A percentile compares a stretch with the other conserved stretches of the same genome.
These are phyloP conservation scores for Fusarium sp. DNA, from an alignment of 2,329 filamentous ascomycete genomes.

Conservation along the genomic window DNA sequence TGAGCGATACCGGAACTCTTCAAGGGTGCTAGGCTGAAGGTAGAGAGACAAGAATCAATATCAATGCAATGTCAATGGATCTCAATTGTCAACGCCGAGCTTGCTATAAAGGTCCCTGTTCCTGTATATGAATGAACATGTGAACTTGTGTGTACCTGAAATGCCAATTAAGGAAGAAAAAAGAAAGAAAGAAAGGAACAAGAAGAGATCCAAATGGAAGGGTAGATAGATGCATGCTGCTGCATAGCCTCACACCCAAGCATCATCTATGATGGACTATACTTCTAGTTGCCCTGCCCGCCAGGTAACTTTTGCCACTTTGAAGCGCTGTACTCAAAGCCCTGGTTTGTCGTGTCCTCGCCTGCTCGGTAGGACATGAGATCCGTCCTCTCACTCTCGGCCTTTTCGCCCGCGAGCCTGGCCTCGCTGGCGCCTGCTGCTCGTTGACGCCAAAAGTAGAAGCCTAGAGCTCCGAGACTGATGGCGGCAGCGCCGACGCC, in stretches of 20 bases:
- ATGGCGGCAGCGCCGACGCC: conserved; percentile 56
- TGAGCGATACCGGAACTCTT: too few relatives aligned
- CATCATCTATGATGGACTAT: too few relatives aligned
- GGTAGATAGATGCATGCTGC: not conserved
- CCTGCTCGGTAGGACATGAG: conserved; percentile 57
- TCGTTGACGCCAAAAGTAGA: conserved; percentile 66
- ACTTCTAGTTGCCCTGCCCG: conserved; percentile 21
- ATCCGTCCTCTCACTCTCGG: conserved; percentile 60
- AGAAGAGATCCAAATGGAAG: not conserved
- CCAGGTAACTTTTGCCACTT: conserved; percentile 24
- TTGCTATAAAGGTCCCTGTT: conserved; percentile 24
- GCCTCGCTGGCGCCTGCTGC: conserved; percentile 62
- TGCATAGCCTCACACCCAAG: not conserved
- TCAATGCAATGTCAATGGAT: conserved; percentile 7
- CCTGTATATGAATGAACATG: conserved; percentile 13
- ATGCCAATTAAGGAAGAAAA: conserved; percentile 24
- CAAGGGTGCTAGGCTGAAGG: too few relatives aligned
- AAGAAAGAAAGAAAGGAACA: conserved; percentile 3
- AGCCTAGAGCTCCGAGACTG: conserved; percentile 53
- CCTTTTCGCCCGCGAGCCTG: conserved; percentile 54
- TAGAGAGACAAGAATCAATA: not conserved
- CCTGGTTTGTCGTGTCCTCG: conserved; percentile 40
- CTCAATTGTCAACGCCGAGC: conserved; percentile 34
- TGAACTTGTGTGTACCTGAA: conserved; percentile 24
- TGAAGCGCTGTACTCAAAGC: conserved; percentile 42